These are phyloP conservation scores for Blastobotrys malaysiensis DNA, from an alignment of 1,139 yeast genomes.

Conservation along the genomic window DNA sequence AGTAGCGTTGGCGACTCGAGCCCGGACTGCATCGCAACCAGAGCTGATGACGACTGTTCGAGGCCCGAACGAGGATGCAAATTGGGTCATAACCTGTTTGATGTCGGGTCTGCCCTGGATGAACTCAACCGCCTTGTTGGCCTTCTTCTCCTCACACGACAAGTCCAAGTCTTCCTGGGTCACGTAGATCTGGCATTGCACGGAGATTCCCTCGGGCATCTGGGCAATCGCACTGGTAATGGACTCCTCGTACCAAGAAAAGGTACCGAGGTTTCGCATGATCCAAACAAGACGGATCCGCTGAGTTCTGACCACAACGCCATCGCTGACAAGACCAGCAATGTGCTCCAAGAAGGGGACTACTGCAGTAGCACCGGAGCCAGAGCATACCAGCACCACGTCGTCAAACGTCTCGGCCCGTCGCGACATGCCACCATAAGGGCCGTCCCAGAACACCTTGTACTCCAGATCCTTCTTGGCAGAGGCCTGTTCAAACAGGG, in stretches of 20 bases:
- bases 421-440: slow-evolving; percentile 56
- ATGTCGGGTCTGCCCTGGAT: slow-evolving; percentile 37
- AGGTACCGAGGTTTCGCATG: slow-evolving; percentile 35
- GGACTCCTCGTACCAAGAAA: slow-evolving; percentile 46
- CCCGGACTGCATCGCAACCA: slow-evolving; percentile 46
- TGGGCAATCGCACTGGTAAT: slow-evolving; percentile 24
- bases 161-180: neutral
- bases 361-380: slow-evolving; percentile 55
- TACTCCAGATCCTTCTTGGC: slow-evolving; percentile 20
- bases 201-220: slow-evolving; percentile 7
- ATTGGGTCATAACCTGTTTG: slow-evolving; percentile 13
- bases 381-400: slow-evolving; percentile 35
- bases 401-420: slow-evolving; percentile 47
- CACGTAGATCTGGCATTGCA: slow-evolving; percentile 10
- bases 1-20: slow-evolving; percentile 41
- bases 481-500: slow-evolving; percentile 27
- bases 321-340: slow-evolving; percentile 15
- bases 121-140: slow-evolving; percentile 5
- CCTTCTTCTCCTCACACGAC: neutral
- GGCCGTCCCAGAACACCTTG: slow-evolving; percentile 51
- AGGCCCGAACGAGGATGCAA: slow-evolving; percentile 27
- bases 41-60: slow-evolving; percentile 48
- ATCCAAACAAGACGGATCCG: slow-evolving; percentile 48
- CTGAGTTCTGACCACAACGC: slow-evolving; percentile 11
- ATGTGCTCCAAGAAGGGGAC: slow-evolving; percentile 41